phyloP scores from a whole-genome alignment of 345 rosid genomes.

The Populus euphratica region DNA sequence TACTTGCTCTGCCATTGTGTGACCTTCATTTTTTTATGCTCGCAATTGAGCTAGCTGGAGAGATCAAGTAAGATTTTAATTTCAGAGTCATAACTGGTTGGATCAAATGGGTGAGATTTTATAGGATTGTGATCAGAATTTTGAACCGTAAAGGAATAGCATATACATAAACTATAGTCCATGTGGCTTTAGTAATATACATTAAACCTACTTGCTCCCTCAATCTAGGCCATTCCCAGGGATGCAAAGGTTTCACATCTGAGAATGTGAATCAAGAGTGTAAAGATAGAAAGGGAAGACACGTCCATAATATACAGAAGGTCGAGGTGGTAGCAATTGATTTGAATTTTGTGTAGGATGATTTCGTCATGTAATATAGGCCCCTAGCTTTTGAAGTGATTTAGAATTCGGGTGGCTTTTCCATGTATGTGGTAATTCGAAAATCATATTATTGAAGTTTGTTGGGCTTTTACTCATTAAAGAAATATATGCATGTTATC shows the following conservation, averaged over 20 bases:
- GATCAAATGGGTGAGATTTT: neutral
- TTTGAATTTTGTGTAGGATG: neutral
- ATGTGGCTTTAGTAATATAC: neutral
- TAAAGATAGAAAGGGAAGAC: neutral
- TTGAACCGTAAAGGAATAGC: neutral
- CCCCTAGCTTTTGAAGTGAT: neutral
- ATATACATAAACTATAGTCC: neutral
- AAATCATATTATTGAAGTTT: neutral
- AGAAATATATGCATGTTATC: neutral
- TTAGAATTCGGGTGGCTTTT: neutral
- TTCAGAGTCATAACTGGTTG: neutral
- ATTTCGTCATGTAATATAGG: neutral
- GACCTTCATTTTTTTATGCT: too few relatives aligned
- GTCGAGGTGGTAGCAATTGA: neutral
- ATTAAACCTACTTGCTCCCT: neutral
- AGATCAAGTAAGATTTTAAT: neutral
- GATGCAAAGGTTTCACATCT: neutral
- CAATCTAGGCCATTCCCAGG: neutral
- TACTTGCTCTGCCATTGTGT: too few relatives aligned
- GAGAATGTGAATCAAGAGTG: neutral
- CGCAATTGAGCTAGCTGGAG: neutral
- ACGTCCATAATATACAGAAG: neutral
- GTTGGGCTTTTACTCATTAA: neutral
- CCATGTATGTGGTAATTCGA: neutral
- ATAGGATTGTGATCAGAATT: neutral